Base-by-base conservation (phyloP, 345 rosid species). In the Eutrema yunnanense region DNA sequence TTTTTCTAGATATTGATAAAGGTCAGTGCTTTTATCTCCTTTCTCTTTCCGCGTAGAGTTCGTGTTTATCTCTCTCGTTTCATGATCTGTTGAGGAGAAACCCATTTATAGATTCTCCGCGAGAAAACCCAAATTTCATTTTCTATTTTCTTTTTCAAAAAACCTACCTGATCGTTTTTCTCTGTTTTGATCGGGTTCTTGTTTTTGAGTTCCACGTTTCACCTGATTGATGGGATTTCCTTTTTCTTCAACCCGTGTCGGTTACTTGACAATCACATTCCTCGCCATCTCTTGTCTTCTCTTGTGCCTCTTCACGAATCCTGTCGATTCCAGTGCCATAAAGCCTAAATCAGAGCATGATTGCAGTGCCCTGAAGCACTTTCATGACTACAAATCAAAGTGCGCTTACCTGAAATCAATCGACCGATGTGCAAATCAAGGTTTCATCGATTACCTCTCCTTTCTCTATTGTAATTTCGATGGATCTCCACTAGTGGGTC, bases 391-490 rank as follows among this genome's bases (percentile, higher is more conserved):
- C 71, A 57, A 67, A 42, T 70, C 86, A 34, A 87, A 80, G 81
- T 94, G 99, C 62, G n/a, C 49, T 48, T 94, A 91, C 69, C 75
- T 91, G 48, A 78, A 62, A 73, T 73, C 92, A 3, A 81, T 86
- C 27, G 65, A 57, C 1, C 86, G 76, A 2, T 94, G 99, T 84
- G 76, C 73, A 2, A 81, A 81, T 8, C 91, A 89, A 79, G 99
- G 99, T 42, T 88, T 89, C 72, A 80, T 94, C 42, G 84, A 88
- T 86, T 94, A 89, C 72, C 96, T 91, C 52, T 76, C 84, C 33
- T 81, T 94, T 30, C 89, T 83, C 77, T 91, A 89, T 22, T 94
- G 98, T 67, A 84, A 81, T 62, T 89, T 80, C 59, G 89, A 86
- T 10, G 33, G 64, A 2, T 75, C 71, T 57, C 86, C 88, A 8